phyloP scores from a whole-genome alignment of 306 rosid species.

The Pyrus pyrifolia region DNA sequence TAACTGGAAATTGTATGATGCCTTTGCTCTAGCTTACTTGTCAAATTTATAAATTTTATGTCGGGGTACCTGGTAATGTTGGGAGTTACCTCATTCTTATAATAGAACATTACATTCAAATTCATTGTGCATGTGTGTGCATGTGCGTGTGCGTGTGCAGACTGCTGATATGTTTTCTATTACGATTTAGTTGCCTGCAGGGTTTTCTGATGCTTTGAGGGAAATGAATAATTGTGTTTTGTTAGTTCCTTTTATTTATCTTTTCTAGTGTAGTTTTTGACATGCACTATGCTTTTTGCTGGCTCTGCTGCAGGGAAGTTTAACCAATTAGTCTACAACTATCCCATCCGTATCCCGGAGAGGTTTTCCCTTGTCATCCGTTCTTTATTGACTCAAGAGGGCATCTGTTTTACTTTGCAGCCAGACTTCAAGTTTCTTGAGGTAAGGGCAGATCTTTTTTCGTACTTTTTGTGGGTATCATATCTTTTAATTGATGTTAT shows the following conservation, averaged over 20 bases:
- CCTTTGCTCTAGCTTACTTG: not conserved
- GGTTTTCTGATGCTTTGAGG: not conserved
- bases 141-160: not conserved
- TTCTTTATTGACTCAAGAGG: constrained; percentile 96
- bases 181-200: not conserved
- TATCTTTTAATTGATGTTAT: not conserved
- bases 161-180: not conserved
- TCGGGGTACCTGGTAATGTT: not conserved
- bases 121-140: not conserved
- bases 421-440: constrained; percentile 97
- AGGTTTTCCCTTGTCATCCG: constrained; percentile 96
- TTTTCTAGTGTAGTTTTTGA: not conserved
- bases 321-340: constrained; percentile 93
- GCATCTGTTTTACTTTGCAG: constrained; percentile 87
- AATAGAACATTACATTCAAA: not conserved
- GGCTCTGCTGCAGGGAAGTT: constrained; percentile 67
- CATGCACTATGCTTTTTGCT: constrained; percentile 8
- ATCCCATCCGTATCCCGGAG: constrained; percentile 97
- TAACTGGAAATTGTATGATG: not conserved
- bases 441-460: constrained; percentile 37
- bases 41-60: not conserved
- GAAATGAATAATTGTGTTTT: constrained; percentile 13
- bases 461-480: not conserved
- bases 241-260: not conserved
- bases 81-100: not conserved